Evolutionary conservation across 768 basidiomycete species (phyloP), one percentile per base, ranked within the genome.

Genomic region (Russula griseocarnosa): DNA sequence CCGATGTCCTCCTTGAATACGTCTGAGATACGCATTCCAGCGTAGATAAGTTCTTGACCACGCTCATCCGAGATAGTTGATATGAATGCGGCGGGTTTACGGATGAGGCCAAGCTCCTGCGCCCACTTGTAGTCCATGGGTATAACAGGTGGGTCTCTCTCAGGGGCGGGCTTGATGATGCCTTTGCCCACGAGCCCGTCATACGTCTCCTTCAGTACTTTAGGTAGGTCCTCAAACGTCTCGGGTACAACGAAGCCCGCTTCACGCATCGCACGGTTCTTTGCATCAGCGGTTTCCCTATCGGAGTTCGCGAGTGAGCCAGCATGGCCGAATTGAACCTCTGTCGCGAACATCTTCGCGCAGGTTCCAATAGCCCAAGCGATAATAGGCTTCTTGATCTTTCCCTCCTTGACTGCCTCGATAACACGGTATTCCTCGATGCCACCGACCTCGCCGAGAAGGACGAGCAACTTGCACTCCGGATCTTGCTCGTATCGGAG

Each of bases 111-210:
- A 60, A 98, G 87, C 79, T 97, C 94, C 79, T 95, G 92, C 40
- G 95, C 95, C 96, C 96, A 98, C 82, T 98, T 98, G 87, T 98
- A 99, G 79, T 99, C 96, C 93, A 98, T 98, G n/a, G 96, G 96
- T 74, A 98, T 98, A 62, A 90, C 86, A 11, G 96, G 96, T 5
- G 95, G 94, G 26, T 94, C 91, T 60, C 86, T 79, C 80, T 99
- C 96, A 42, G 77, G 70, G 79, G 86, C 80, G 67, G 85, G 86
- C 40, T 79, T 75, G 75, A 99, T 84, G 34, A 76, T 71, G 38
- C 94, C 93, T 52, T 71, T 75, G 64, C 75, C 72, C 61, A 98
- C 88, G 68, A 99, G 90, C 59, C 73, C 77, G 63, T 95, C 84
- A 78, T 96, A 98, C 8, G 92, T 89, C 73, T 86, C 84, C 77